Conservation (phyloP, 2,329 filamentous ascomycete species). For the Ustilaginoidea virens region DNA sequence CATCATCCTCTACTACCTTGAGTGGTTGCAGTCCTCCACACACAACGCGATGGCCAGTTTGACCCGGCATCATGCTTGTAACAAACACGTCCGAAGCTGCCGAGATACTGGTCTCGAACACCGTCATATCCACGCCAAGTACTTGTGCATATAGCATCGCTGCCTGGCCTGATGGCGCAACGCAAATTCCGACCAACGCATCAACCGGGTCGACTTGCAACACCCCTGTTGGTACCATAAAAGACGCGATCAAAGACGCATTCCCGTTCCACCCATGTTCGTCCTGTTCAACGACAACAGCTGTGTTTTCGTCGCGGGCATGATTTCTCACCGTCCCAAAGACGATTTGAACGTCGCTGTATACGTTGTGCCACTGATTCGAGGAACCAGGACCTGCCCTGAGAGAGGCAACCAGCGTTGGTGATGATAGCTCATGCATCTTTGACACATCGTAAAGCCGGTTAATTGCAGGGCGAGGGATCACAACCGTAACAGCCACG, state of each 20-base stretch:
- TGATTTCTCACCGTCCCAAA: conserved; percentile 22
- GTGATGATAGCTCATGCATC: conserved; percentile 9
- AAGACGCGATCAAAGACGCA: conserved; percentile 24
- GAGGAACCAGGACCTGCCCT: conserved; percentile 10
- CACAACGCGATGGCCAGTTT: conserved; percentile 12
- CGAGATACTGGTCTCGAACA: conserved; percentile 17
- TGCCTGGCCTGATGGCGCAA: conserved; percentile 13
- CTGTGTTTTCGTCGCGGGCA: conserved; percentile 13
- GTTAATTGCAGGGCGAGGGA: conserved; percentile 16
- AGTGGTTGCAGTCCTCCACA: conserved; percentile 11
- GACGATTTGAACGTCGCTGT: conserved; percentile 22
- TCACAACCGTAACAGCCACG: conserved; percentile 20
- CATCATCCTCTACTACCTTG: conserved; percentile 7
- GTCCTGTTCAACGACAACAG: conserved; percentile 20
- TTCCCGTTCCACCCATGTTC: conserved; percentile 19
- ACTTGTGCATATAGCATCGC: conserved; percentile 9
- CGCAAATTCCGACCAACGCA: conserved; percentile 16
- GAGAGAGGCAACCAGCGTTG: conserved; percentile 16
- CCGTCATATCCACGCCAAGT: conserved; percentile 12
- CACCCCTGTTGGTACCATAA: conserved; percentile 20
- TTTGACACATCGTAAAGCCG: conserved; percentile 11
- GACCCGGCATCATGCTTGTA: conserved; percentile 21
- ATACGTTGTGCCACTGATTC: conserved; percentile 19
- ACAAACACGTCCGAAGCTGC: conserved; percentile 18
- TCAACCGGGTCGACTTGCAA: conserved; percentile 18